phyloP scores from a whole-genome alignment of 345 rosid genomes.

The Lumnitzera racemosa region DNA sequence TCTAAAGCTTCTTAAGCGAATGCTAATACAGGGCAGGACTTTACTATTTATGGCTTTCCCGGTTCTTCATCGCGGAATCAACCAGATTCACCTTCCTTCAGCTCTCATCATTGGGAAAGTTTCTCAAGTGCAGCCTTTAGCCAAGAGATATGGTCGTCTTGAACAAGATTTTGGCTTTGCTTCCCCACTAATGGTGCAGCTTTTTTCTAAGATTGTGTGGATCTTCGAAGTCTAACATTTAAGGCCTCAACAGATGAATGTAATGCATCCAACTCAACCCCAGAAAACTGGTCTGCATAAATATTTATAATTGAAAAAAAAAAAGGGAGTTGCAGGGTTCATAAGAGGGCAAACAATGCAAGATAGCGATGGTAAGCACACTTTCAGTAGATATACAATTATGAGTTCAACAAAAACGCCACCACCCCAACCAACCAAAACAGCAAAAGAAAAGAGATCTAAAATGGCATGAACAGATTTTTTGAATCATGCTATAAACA shows the following conservation, averaged over 20 bases:
- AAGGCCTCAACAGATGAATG: slow-evolving; percentile 63
- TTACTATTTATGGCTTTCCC: slow-evolving; percentile 27
- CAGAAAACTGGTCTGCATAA: slow-evolving; percentile 47
- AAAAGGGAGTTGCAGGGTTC: no score
- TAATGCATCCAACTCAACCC: slow-evolving; percentile 67
- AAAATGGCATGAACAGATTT: no score
- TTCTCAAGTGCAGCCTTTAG: slow-evolving; percentile 59
- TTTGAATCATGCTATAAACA: no score
- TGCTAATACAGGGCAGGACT: background rate
- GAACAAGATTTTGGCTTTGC: slow-evolving; percentile 21
- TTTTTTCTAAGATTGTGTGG: slow-evolving; percentile 31
- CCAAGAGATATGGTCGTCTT: slow-evolving; percentile 51
- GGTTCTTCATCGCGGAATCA: slow-evolving; percentile 50
- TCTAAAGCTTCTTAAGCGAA: background rate
- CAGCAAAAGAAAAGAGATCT: no score
- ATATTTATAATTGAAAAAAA: background rate
- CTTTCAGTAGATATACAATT: no score
- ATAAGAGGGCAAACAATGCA: background rate
- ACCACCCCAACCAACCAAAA: no score
- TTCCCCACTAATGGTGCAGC: slow-evolving; percentile 27
- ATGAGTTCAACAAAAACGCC: no score
- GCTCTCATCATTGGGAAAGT: slow-evolving; percentile 66
- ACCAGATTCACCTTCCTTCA: slow-evolving; percentile 55
- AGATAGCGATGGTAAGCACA: background rate
- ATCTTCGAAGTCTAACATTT: slow-evolving; percentile 53